phyloP scores from a whole-genome alignment of 1,139 yeast species.

The Lizanozyma gosingica region DNA sequence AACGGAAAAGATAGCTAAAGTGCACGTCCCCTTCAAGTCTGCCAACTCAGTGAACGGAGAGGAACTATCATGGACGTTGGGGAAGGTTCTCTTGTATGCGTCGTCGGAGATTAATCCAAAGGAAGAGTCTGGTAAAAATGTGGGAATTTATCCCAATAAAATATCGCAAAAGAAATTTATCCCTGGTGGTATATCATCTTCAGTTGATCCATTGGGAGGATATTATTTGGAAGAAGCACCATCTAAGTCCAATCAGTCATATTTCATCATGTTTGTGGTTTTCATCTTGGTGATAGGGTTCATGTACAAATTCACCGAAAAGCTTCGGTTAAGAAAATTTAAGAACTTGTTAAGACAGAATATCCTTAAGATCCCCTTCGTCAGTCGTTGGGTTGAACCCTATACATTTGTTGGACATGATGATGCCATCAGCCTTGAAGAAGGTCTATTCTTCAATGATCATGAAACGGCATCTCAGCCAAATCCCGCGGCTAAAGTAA shows the following conservation, averaged over 20 bases:
- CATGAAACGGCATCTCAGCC: background rate
- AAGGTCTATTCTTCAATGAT: constrained; percentile 3
- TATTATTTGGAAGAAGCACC: constrained; percentile 3
- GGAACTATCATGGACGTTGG: constrained; percentile 62
- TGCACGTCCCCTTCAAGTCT: constrained; percentile 51
- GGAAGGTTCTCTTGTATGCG: constrained; percentile 51
- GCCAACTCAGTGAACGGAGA: constrained; percentile 50
- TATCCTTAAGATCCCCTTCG: constrained; percentile 3
- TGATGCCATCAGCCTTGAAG: constrained; percentile 4
- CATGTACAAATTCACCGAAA: constrained; percentile 10
- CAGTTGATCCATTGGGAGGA: background rate
- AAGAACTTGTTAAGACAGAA: constrained; percentile 2
- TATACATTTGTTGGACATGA: background rate
- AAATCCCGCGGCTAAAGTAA: background rate
- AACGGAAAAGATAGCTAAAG: constrained; percentile 19
- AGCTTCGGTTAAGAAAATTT: constrained; percentile 4
- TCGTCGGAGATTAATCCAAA: constrained; percentile 38
- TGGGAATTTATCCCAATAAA: constrained; percentile 50
- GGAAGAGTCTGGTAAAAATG: constrained; percentile 13
- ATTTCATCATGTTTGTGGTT: constrained; percentile 11
- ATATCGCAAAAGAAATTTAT: constrained; percentile 32
- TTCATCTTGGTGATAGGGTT: constrained; percentile 13
- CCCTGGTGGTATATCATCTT: constrained; percentile 18
- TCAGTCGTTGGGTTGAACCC: constrained; percentile 4
- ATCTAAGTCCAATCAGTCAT: constrained; percentile 4